Evolutionary conservation across 2,329 filamentous ascomycete genomes (phyloP).

Genomic region (Aspergillus candidus): DNA sequence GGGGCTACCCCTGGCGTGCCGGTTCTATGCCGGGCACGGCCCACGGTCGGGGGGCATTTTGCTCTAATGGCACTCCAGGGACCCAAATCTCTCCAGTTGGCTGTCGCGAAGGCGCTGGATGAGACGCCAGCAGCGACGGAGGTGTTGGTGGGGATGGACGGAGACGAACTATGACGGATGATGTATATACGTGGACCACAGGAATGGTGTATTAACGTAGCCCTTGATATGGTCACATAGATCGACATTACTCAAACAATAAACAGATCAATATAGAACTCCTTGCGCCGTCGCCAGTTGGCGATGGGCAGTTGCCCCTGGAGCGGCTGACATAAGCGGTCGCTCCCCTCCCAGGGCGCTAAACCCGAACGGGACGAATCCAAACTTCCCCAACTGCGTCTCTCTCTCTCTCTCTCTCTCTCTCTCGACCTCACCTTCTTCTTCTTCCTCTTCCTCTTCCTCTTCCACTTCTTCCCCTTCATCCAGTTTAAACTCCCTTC

Average conservation of each 20-base stretch:
- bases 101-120: conserved; percentile 8
- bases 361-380: background rate
- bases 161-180: conserved; percentile 11
- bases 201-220: too few relatives aligned
- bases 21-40: conserved; percentile 34
- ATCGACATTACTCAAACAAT: too few relatives aligned
- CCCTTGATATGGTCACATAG: too few relatives aligned
- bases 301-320: background rate
- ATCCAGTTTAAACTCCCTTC: conserved; percentile 8
- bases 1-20: conserved; percentile 27
- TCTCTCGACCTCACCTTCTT: conserved; percentile 9
- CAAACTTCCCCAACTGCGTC: conserved; percentile 2
- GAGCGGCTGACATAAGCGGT: conserved; percentile 15
- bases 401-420: conserved; percentile 5
- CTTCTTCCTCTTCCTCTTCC: conserved; percentile 16
- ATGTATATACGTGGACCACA: too few relatives aligned
- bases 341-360: background rate
- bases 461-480: conserved; percentile 9
- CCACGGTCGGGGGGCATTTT: conserved; percentile 41
- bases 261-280: background rate
- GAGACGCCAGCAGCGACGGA: background rate
- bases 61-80: conserved; percentile 36
- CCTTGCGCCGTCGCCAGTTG: conserved; percentile 4
- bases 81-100: conserved; percentile 16
- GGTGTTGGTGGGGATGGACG: conserved; percentile 5